Evolutionary conservation across 225 moss, liverwort and hornwort genomes (phyloP), one percentile per base, ranked within the genome.

Genomic region (Anthoceros angustus): DNA sequence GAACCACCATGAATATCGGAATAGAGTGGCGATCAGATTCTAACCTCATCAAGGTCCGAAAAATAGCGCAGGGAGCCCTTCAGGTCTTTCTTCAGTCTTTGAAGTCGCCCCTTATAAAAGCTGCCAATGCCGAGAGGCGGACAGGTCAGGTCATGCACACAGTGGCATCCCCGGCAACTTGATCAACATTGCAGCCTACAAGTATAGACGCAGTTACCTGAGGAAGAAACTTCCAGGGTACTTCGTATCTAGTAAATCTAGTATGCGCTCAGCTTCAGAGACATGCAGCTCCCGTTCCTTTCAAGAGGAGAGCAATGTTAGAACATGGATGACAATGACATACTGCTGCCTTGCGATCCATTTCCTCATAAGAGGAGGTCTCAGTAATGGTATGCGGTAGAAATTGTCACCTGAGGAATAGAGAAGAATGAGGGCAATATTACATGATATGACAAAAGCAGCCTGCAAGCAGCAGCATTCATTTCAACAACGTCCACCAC

Each of bases 241-340:
- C 41, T 83, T 77, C 4, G 75, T 74, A 66, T 90, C 78, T 42
- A 94, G 49, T 62, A 71, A 72, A 45, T 70, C 74, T 49, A 94
- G 78, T 67, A 90, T 83, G 63, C 76, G 82, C 72, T 90, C 86
- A 68, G 93, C 87, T 69, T 81, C 76, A 70, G 77, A 73, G 43
- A 94, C 90, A 72, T 94, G 90, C 41, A 90, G 79, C 75, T 90
- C 87, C 43, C 93, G 83, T 80, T 94, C 90, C 90, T 94, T 70
- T 61, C 71, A 12, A 61, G 69, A 62, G 43, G 14, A 55, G 0
- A 18, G 5, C 16, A 55, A 55, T 8, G 32, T 32, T 32, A 32
- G 32, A 32, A 32, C 4, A 32, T 32, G 32, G 32, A 32, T 32
- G 32, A 32, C 32, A 32, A 32, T 32, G 4, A 32, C 5, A 0